Conservation (phyloP, 2,329 filamentous ascomycete genomes). For the Chrysoporthe cubensis region DNA sequence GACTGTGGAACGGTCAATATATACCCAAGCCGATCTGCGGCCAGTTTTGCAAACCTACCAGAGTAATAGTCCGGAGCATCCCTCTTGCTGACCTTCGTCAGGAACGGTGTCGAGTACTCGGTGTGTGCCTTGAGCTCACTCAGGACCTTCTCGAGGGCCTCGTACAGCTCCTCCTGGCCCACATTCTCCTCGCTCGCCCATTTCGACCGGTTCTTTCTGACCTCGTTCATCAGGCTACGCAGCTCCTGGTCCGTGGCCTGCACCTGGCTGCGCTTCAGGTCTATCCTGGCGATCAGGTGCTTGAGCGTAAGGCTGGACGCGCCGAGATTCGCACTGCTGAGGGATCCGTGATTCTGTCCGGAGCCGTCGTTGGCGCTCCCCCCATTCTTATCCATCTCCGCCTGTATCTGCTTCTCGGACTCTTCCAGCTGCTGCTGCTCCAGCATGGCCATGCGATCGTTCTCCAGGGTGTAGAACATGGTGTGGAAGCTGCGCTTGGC, state of each 20-base stretch:
- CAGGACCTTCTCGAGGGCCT: constrained; percentile 93
- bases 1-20: constrained; percentile 55
- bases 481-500: constrained; percentile 91
- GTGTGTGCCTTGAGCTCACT: constrained; percentile 97
- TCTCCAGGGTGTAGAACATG: constrained; percentile 92
- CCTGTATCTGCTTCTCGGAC: constrained; percentile 93
- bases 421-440: constrained; percentile 97
- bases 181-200: constrained; percentile 98
- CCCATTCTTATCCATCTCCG: constrained; percentile 80
- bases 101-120: constrained; percentile 94
- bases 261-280: constrained; percentile 88
- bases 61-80: constrained; percentile 96
- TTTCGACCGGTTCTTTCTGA: constrained; percentile 96
- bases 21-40: background rate
- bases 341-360: constrained; percentile 76
- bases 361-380: constrained; percentile 53
- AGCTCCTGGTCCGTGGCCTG: constrained; percentile 91
- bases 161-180: constrained; percentile 96
- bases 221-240: constrained; percentile 91
- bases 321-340: constrained; percentile 92
- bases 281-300: constrained; percentile 94
- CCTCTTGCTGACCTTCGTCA: constrained; percentile 93
- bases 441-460: constrained; percentile 93
- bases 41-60: constrained; percentile 57
- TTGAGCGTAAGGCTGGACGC: constrained; percentile 95